Evolutionary conservation across 257 asterid genomes (phyloP).

Genomic region (Solanum sejunctum): DNA sequence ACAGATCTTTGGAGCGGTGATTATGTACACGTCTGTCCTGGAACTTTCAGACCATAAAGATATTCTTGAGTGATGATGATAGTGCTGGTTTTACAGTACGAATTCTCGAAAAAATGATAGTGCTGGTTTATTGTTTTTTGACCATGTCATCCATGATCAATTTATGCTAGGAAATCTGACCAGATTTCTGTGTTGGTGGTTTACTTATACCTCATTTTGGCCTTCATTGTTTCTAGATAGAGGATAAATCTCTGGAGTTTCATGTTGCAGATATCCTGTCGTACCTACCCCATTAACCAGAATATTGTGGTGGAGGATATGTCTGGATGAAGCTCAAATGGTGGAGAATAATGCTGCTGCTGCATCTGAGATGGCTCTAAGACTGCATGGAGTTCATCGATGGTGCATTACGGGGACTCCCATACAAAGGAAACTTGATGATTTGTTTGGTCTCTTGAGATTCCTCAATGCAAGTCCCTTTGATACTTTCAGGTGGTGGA

Average conservation of each 20-base stretch:
- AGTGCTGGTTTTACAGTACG: not conserved
- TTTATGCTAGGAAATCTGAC: not conserved
- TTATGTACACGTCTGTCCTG: not conserved
- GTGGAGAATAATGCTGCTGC: conserved; percentile 94
- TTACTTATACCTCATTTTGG: not conserved
- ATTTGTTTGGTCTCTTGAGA: conserved; percentile 77
- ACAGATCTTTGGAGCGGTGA: not conserved
- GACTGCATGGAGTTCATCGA: conserved; percentile 77
- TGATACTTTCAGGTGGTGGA: conserved; percentile 82
- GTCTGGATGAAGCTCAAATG: conserved; percentile 99
- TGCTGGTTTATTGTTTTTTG: not conserved
- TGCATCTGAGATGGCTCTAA: conserved; percentile 83
- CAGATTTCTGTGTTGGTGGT: not conserved
- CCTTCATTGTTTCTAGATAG: not conserved
- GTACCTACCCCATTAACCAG: conserved; percentile 88
- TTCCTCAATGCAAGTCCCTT: conserved; percentile 85
- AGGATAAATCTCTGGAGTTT: not conserved
- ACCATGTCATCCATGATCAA: not conserved
- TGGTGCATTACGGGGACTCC: conserved; percentile 99
- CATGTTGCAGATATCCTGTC: conserved; percentile 67
- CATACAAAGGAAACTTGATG: conserved; percentile 87
- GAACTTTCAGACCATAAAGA: not conserved
- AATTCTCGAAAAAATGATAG: not conserved
- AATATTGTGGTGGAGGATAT: conserved; percentile 96
- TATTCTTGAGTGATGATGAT: not conserved